Percentiles rank a stretch among this genome's conserved stretches.
phyloP scores from a whole-genome alignment of 2,329 filamentous ascomycete species.

The Fusarium sp. region DNA sequence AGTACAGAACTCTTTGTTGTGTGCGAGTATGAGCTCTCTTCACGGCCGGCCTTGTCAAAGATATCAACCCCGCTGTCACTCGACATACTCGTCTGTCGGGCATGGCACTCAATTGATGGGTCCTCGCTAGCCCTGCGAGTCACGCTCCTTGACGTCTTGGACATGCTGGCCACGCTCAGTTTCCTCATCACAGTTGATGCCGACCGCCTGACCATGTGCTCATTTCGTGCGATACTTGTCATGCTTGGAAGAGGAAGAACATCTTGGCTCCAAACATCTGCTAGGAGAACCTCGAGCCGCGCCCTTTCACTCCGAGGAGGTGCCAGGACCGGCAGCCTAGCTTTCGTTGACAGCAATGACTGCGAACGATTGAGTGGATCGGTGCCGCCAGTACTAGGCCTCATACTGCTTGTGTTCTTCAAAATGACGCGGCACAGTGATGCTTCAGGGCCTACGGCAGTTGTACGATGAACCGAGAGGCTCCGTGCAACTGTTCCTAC shows the following conservation, averaged over 20 bases:
- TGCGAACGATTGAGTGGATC: conserved; percentile 72
- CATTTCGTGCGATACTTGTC: conserved; percentile 68
- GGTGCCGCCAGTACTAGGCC: conserved; percentile 57
- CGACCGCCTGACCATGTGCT: conserved; percentile 79
- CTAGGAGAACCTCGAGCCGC: conserved; percentile 76
- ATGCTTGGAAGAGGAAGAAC: conserved; percentile 85
- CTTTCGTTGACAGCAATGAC: conserved; percentile 75
- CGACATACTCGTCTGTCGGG: conserved; percentile 21
- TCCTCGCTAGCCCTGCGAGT: conserved; percentile 33
- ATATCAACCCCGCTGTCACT: conserved; percentile 18
- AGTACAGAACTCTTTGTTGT: conserved; percentile 17
- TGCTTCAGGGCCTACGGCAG: conserved; percentile 74
- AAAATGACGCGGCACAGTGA: conserved; percentile 81
- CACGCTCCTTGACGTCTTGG: conserved; percentile 72
- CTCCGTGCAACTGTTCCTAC: conserved; percentile 69
- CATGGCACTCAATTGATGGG: conserved; percentile 6
- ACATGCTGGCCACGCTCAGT: conserved; percentile 82
- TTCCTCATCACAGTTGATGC: conserved; percentile 89
- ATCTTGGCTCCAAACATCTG: conserved; percentile 86
- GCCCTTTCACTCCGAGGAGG: conserved; percentile 79
- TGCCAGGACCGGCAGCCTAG: conserved; percentile 73
- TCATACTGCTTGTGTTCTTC: conserved; percentile 80
- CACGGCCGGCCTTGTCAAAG: conserved; percentile 12
- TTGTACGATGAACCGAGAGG: conserved; percentile 81
- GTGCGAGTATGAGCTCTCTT: conserved; percentile 19